A percentile compares a stretch with the other conserved stretches of the same genome.
phyloP scores from a whole-genome alignment of 2,329 filamentous ascomycete species.

The Paecilomyces variotii region DNA sequence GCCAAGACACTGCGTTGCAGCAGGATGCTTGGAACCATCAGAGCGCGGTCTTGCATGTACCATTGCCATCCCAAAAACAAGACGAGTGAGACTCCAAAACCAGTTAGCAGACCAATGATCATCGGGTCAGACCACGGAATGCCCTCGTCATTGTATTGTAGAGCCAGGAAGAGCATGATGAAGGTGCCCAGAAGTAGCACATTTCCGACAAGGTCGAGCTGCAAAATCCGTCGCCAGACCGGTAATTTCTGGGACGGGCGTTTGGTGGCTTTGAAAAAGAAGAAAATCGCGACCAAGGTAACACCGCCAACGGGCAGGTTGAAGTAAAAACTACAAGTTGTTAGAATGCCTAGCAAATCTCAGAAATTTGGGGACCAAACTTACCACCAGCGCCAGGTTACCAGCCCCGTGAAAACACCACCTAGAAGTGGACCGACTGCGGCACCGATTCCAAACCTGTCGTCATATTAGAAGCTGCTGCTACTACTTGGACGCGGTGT shows the following conservation, averaged over 20 bases:
- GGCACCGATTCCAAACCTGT: slow-evolving; percentile 17
- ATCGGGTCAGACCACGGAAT: slow-evolving; percentile 23
- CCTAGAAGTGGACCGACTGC: slow-evolving; percentile 28
- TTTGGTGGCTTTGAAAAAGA: slow-evolving; percentile 6
- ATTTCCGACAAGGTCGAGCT: neutral
- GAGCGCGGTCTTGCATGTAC: slow-evolving; percentile 12
- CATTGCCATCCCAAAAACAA: slow-evolving; percentile 24
- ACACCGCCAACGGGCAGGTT: slow-evolving; percentile 10
- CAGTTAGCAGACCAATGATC: slow-evolving; percentile 28
- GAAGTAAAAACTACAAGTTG: slow-evolving; percentile 6
- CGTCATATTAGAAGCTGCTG: neutral
- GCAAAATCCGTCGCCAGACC: neutral
- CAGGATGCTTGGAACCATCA: slow-evolving; percentile 15
- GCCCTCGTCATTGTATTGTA: slow-evolving; percentile 7
- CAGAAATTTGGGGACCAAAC: neutral
- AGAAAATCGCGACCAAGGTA: slow-evolving; percentile 7
- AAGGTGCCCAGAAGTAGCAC: neutral
- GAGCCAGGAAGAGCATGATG: slow-evolving; percentile 10
- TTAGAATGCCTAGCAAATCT: neutral
- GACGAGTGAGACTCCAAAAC: slow-evolving; percentile 16
- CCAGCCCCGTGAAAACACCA: slow-evolving; percentile 25
- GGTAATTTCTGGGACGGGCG: neutral
- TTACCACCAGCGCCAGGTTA: slow-evolving; percentile 16
- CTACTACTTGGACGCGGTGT: neutral
- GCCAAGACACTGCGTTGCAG: slow-evolving; percentile 10